Evolutionary conservation across 495 filamentous ascomycete species (phyloP).

Genomic region (Glarea lozoyensis): DNA sequence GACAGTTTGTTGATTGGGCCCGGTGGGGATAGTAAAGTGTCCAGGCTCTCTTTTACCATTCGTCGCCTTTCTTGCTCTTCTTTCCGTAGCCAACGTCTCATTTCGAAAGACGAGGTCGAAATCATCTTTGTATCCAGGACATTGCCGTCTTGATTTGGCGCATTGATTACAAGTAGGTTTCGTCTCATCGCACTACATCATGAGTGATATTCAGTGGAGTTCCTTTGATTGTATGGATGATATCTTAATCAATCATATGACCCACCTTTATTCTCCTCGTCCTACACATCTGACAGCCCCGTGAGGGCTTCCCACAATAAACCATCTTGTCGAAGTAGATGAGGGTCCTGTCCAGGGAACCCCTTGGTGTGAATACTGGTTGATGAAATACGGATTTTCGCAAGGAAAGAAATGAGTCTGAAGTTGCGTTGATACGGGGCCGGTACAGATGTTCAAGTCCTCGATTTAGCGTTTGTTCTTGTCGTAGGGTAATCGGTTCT

Average conservation of each 20-base stretch:
- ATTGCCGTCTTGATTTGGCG: constrained; percentile 52
- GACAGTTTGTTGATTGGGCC: constrained; percentile 20
- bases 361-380: background rate
- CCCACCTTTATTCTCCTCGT: constrained; percentile 63
- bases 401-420: background rate
- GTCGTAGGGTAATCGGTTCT: too few species aligned
- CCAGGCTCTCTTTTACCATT: constrained; percentile 11
- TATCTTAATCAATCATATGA: constrained; percentile 1
- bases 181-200: constrained; percentile 63
- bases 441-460: background rate
- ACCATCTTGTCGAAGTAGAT: constrained; percentile 42
- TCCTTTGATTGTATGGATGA: background rate
- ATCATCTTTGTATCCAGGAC: constrained; percentile 60
- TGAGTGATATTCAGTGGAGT: constrained; percentile 3
- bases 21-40: constrained; percentile 29
- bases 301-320: constrained; percentile 64
- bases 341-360: background rate
- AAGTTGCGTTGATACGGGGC: background rate
- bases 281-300: constrained; percentile 65
- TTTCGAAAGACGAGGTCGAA: constrained; percentile 62
- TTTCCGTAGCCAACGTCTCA: constrained; percentile 52
- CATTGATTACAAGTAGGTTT: constrained; percentile 63
- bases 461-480: background rate
- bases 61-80: constrained; percentile 28
- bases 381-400: background rate